Evolutionary conservation across 2,329 filamentous ascomycete species (phyloP).

Genomic region (Ceratocystis alfenasii): DNA sequence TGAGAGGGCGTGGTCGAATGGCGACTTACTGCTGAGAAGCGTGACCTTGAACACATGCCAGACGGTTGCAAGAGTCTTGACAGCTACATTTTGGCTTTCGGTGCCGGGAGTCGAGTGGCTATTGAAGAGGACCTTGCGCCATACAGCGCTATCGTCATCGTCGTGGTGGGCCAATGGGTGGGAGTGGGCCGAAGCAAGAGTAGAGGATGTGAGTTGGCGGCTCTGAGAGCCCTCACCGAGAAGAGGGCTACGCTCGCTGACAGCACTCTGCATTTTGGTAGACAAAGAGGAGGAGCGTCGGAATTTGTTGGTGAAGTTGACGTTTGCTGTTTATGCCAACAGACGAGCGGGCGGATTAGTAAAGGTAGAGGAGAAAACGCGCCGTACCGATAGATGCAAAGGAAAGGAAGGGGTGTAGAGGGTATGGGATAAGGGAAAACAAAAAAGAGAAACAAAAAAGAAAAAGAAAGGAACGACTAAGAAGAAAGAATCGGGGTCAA

Average conservation of each 20-base stretch:
- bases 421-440: neutral
- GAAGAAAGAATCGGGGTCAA: slow-evolving; percentile 10
- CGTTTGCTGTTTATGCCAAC: slow-evolving; percentile 25
- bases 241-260: slow-evolving; percentile 34
- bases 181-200: slow-evolving; percentile 11
- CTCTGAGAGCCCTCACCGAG: slow-evolving; percentile 28
- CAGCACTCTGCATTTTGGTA: slow-evolving; percentile 21
- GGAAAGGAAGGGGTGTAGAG: neutral
- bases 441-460: slow-evolving; percentile 2
- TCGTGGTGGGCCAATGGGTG: neutral
- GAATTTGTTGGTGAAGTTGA: slow-evolving; percentile 27
- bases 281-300: slow-evolving; percentile 21
- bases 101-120: slow-evolving; percentile 40
- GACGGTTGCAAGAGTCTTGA: slow-evolving; percentile 23
- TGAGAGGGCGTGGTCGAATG: neutral
- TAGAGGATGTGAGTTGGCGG: neutral
- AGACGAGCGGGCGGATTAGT: neutral
- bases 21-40: slow-evolving; percentile 44
- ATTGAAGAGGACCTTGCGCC: slow-evolving; percentile 34
- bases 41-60: slow-evolving; percentile 49
- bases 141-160: slow-evolving; percentile 11
- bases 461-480: slow-evolving; percentile 9
- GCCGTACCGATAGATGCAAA: neutral
- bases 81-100: slow-evolving; percentile 32
- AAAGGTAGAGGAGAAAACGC: neutral